Evolutionary conservation across 164 flowering plant species (phyloP), one percentile per base, ranked within the genome.

Genomic region (Annona squamosa): DNA sequence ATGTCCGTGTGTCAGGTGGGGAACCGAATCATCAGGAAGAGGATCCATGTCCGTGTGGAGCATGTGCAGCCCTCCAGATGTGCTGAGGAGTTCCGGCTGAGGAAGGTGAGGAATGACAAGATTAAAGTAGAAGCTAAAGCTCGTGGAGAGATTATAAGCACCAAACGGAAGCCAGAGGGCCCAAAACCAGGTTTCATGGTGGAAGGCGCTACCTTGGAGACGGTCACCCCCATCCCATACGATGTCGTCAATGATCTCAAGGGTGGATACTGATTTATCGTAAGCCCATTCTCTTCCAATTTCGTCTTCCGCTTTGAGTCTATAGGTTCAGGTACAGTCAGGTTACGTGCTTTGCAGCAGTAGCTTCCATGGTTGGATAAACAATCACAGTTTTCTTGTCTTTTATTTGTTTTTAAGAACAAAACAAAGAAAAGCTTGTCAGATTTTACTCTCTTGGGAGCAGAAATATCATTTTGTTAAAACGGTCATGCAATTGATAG

Each of bases 111-210:
- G 81, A 91, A 91, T 70, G 94, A 91, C 18, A 59, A 85, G 59
- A 59, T 91, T 76, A 91, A 88, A 84, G 91, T 88, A 0, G 91
- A 83, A 66, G 97, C 91, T 0, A 91, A 91, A 84, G 87, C 88
- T 3, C 80, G 77, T 2, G 97, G 97, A 37, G 86, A 85, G 74
- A 73, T 80, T 46, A 91, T 91, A 41, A 88, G 92, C 87, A 91
- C 97, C 3, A 91, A 91, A 86, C 83, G 94, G 75, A 91, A 87
- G 76, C 97, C 94, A 0, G 73, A 77, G 72, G 97, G 94, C 3
- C 97, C 94, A 3, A 91, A 91, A 62, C 94, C 92, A 12, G 97
- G 97, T n/a, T 91, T 91, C 81, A 86, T 88, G 97, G 97, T 91
- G 47, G 92, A 86, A 73, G 94, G 91, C 69, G 87, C 91, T 0